phyloP scores from a whole-genome alignment of 139 green algal genomes.

The Chlamydomonas schloesseri region DNA sequence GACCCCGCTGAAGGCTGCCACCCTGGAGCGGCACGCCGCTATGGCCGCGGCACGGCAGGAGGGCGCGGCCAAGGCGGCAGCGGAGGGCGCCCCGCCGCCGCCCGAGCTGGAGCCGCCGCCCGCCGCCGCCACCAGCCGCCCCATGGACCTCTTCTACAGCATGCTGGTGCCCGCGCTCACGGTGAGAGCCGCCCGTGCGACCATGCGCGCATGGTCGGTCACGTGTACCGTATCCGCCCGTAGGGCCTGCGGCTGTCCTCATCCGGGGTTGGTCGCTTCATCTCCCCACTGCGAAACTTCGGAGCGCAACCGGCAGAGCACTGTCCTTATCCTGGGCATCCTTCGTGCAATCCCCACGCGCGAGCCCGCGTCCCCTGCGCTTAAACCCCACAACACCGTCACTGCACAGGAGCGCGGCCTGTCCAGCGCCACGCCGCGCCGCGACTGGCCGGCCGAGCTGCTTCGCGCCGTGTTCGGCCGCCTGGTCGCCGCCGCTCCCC shows the following conservation, averaged over 20 bases:
- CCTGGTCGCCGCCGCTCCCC: background rate
- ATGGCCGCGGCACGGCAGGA: slow-evolving; percentile 52
- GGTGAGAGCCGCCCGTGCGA: no score
- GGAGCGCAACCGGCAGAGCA: no score
- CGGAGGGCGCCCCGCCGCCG: slow-evolving; percentile 2
- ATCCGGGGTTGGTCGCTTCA: no score
- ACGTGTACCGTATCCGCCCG: no score
- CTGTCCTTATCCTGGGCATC: no score
- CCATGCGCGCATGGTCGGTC: no score
- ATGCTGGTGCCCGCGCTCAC: slow-evolving; percentile 28
- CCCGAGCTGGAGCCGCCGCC: slow-evolving; percentile 18
- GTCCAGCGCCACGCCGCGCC: slow-evolving; percentile 49
- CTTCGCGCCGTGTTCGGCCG: slow-evolving; percentile 34
- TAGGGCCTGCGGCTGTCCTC: no score
- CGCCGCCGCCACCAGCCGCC: slow-evolving; percentile 2
- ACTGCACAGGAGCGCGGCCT: slow-evolving; percentile 58
- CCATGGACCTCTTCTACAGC: slow-evolving; percentile 34
- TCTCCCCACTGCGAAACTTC: no score
- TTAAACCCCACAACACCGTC: no score
- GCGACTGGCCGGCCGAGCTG: slow-evolving; percentile 52
- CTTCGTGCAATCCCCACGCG: no score
- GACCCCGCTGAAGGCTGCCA: background rate
- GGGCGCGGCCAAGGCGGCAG: slow-evolving; percentile 18
- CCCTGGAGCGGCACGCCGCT: slow-evolving; percentile 61
- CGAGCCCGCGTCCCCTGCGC: no score